Evolutionary conservation across 441 rosid genomes (phyloP).

Genomic region (Gossypium schwendimanii): DNA sequence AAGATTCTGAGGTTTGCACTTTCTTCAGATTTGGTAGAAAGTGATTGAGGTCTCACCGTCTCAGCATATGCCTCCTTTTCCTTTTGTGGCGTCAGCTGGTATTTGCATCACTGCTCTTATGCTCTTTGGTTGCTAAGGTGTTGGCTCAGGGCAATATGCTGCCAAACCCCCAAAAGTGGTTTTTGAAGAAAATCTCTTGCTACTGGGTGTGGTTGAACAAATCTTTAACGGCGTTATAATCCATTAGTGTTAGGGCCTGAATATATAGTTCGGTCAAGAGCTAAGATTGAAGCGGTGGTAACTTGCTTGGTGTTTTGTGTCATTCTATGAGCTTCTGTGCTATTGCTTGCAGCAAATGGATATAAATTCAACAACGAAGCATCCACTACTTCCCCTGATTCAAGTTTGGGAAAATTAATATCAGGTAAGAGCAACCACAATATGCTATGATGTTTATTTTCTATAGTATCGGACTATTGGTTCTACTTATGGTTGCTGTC

Average conservation of each 20-base stretch:
- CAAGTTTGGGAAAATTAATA: background rate
- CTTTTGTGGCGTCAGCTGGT: constrained; percentile 1
- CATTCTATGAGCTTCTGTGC: background rate
- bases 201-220: background rate
- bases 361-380: background rate
- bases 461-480: background rate
- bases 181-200: background rate
- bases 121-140: background rate
- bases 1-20: background rate
- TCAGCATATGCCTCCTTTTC: background rate
- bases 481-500: background rate
- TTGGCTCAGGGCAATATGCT: background rate
- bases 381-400: background rate
- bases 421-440: background rate
- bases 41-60: background rate
- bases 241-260: background rate
- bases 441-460: too few species aligned
- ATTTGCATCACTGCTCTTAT: background rate
- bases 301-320: background rate
- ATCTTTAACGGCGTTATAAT: background rate
- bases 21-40: background rate
- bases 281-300: constrained; percentile 7
- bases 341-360: background rate
- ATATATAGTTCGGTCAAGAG: background rate
- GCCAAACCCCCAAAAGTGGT: background rate